Percentiles rank a stretch among this genome's conserved stretches.
These are phyloP conservation scores for Eucalyptus polybractea DNA, from an alignment of 345 rosid genomes.

Conservation along the genomic window DNA sequence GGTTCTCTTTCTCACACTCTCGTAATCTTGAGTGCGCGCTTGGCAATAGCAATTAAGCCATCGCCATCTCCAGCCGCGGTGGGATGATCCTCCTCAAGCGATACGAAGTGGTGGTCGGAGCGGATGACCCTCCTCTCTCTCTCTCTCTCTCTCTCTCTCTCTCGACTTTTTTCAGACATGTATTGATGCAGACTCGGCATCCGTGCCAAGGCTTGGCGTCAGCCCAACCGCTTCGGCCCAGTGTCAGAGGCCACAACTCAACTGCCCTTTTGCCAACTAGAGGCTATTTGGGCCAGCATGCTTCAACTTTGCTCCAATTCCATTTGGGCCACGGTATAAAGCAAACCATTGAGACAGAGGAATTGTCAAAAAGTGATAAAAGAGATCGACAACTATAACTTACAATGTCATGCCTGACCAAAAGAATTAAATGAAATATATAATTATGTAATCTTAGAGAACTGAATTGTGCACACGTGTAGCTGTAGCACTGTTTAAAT, in stretches of 20 bases:
- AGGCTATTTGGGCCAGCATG: background rate
- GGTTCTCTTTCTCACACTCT: no score
- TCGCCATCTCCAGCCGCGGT: no score
- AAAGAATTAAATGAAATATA: background rate
- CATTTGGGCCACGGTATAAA: background rate
- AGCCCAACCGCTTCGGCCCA: background rate
- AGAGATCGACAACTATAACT: background rate
- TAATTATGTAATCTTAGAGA: background rate
- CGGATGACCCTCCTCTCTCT: background rate
- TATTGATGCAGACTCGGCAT: fast-evolving
- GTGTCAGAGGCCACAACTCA: background rate
- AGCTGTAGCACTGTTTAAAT: background rate
- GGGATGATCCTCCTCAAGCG: no score
- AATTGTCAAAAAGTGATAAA: background rate
- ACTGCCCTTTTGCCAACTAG: background rate
- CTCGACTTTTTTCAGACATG: fast-evolving
- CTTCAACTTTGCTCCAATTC: background rate
- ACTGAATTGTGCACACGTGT: background rate
- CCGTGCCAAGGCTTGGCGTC: background rate
- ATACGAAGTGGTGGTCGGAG: background rate
- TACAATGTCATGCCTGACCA: background rate
- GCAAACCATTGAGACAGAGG: background rate
- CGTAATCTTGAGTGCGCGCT: no score
- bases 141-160: background rate
- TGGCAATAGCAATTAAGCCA: no score